A percentile compares a stretch with the other conserved stretches of the same genome.
phyloP scores from a whole-genome alignment of 179 eudicot species.

The Beta macrorhiza region DNA sequence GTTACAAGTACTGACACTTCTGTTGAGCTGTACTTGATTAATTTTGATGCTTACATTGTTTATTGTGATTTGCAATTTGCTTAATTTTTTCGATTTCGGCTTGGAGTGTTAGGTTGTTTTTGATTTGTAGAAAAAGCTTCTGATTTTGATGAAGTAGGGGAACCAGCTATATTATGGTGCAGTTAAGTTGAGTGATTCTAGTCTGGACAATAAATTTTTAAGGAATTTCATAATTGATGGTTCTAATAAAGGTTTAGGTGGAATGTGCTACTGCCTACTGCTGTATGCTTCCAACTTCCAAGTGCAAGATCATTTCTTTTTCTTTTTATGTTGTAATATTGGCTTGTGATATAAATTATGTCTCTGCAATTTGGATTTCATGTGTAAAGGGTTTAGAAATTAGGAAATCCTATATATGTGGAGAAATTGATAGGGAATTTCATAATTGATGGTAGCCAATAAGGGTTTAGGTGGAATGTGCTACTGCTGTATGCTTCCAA shows the following conservation, averaged over 20 bases:
- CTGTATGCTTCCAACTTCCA: neutral
- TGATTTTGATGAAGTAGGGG: neutral
- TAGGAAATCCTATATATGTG: neutral
- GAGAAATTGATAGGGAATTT: neutral
- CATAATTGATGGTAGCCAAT: neutral
- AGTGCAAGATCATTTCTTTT: neutral
- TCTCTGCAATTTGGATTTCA: too few species aligned
- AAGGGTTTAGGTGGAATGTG: neutral
- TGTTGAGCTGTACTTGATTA: neutral
- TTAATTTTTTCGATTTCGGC: neutral
- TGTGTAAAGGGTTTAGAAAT: too few species aligned
- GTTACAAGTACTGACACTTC: neutral
- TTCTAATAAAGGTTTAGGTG: neutral
- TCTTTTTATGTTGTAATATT: too few species aligned
- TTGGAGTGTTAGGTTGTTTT: conserved; percentile 1
- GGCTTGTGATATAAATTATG: too few species aligned
- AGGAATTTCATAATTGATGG: neutral
- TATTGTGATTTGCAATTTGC: neutral
- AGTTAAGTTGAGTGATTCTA: neutral
- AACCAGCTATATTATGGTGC: neutral
- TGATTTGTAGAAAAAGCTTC: neutral
- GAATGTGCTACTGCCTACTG: neutral
- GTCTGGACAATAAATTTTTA: neutral
- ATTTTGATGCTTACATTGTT: neutral
- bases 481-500: neutral